Percentiles rank a stretch among this genome's conserved stretches.
Conservation (phyloP, 2,329 filamentous ascomycete genomes). For the Fusarium keratoplasticum region DNA sequence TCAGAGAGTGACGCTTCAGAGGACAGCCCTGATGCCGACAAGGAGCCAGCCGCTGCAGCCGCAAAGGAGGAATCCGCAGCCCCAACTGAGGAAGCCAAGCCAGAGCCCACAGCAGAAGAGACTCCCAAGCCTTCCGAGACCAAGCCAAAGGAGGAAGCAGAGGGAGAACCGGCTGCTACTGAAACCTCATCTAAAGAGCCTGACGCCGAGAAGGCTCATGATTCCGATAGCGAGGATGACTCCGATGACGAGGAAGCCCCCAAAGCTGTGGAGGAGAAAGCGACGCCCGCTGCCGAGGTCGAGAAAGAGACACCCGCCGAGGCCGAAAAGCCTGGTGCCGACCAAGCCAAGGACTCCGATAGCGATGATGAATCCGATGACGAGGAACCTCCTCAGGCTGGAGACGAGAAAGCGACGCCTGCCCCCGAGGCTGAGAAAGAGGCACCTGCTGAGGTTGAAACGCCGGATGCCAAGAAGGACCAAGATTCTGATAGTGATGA, state of each 20-base stretch:
- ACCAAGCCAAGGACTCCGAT: background rate
- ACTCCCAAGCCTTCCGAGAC: background rate
- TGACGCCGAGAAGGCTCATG: conserved; percentile 5
- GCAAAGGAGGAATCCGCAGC: conserved; percentile 2
- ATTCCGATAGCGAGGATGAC: conserved; percentile 6
- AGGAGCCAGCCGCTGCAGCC: background rate
- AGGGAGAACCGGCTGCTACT: conserved; percentile 11
- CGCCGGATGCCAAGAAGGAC: background rate
- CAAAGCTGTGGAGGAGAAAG: background rate
- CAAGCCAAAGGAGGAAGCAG: conserved; percentile 1
- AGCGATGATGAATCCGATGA: background rate
- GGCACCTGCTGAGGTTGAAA: background rate
- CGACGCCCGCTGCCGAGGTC: background rate
- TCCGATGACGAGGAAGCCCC: background rate
- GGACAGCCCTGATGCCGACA: background rate
- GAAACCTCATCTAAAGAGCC: conserved; percentile 4
- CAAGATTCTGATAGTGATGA: background rate
- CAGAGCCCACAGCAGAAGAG: conserved; percentile 1
- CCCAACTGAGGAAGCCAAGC: background rate
- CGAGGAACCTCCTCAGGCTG: background rate
- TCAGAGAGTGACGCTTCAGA: background rate
- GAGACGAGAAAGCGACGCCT: background rate
- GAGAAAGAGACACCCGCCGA: background rate
- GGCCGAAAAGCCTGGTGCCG: background rate
- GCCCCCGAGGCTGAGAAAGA: background rate